These are phyloP conservation scores for Colletotrichum sp. DNA, from an alignment of 2,329 filamentous ascomycete genomes.

Conservation along the genomic window DNA sequence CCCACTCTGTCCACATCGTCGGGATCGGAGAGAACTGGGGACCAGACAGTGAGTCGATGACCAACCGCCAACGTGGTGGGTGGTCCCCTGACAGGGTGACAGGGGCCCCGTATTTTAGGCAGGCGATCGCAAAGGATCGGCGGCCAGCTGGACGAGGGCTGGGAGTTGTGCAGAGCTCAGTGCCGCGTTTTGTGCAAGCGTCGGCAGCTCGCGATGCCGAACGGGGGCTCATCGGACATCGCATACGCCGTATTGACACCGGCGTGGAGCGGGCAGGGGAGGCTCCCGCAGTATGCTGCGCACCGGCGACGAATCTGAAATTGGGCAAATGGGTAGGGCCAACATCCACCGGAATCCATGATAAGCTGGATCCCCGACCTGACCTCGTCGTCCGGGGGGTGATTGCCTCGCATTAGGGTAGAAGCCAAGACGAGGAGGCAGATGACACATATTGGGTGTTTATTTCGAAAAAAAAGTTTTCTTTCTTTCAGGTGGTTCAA, in stretches of 20 bases:
- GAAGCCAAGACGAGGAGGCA: background rate
- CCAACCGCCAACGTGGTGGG: constrained; percentile 15
- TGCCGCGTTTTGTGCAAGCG: constrained; percentile 10
- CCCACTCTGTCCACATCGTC: constrained; percentile 19
- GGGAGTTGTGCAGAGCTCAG: background rate
- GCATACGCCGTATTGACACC: background rate
- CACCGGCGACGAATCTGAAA: background rate
- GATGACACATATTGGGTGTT: background rate
- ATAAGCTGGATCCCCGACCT: background rate
- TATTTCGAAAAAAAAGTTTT: background rate
- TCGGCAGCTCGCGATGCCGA: constrained; percentile 14
- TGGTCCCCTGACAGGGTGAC: background rate
- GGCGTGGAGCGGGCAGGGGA: background rate
- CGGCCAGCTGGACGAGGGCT: background rate
- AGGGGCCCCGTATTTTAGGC: constrained; percentile 7
- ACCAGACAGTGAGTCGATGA: background rate
- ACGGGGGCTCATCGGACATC: background rate
- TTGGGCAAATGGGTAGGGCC: background rate
- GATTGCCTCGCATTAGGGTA: background rate
- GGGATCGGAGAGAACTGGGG: constrained; percentile 12
- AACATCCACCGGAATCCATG: background rate
- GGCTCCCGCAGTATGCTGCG: background rate
- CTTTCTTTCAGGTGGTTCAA: background rate
- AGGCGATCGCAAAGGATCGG: constrained; percentile 13
- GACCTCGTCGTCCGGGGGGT: background rate